These are phyloP conservation scores for Picea mariana DNA, from an alignment of 83 land plant genomes.

Conservation along the genomic window DNA sequence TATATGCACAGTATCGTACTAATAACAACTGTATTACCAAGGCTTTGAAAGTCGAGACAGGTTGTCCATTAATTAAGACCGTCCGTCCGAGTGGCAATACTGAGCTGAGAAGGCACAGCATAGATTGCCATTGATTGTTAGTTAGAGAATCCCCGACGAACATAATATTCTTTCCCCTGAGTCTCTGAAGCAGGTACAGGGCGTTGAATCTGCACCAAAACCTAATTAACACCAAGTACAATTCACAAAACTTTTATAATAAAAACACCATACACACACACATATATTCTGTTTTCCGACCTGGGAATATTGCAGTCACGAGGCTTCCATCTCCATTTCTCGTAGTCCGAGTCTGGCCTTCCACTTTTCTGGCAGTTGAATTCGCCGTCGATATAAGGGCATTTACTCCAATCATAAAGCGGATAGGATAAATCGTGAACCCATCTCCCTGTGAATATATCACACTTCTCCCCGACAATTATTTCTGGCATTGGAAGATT, in stretches of 20 bases:
- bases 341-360: constrained; percentile 39
- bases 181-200: neutral
- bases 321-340: constrained; percentile 51
- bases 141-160: constrained; percentile 25
- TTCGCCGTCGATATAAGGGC: constrained; percentile 38
- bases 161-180: constrained; percentile 20
- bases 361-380: constrained; percentile 48
- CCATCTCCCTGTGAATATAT: constrained; percentile 43
- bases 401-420: constrained; percentile 24
- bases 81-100: constrained; percentile 1
- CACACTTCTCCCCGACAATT: constrained; percentile 14
- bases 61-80: neutral
- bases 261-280: neutral
- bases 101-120: constrained; percentile 20
- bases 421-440: constrained; percentile 40
- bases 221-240: neutral
- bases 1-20: too few species aligned
- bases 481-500: too few species aligned
- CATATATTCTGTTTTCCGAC: constrained; percentile 9
- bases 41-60: too few species aligned
- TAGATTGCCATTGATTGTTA: constrained; percentile 22
- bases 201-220: constrained; percentile 21
- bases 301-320: constrained; percentile 32
- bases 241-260: neutral
- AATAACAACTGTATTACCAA: too few species aligned